Evolutionary conservation across 352 stramenopile genomes (phyloP), one percentile per base, ranked within the genome.

Genomic region (Globisporangium cystogenes): DNA sequence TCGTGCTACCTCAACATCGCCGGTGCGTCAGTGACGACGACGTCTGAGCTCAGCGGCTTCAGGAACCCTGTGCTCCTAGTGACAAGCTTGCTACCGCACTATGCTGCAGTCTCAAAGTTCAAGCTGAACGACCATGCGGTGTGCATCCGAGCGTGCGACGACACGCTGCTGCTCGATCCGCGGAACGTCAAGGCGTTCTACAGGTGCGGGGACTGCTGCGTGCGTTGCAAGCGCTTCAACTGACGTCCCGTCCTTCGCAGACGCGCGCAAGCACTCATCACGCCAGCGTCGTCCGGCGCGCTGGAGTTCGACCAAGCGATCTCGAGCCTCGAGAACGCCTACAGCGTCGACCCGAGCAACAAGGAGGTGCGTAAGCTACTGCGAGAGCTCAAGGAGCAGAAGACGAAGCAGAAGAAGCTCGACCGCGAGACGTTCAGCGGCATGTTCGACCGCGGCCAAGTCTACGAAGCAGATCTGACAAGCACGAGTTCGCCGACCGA

Each of bases 1-100:
- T 82, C 81, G 3, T 88, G 82, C 62, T 94, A 91, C 45, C 57
- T 90, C 31, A 94, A 94, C 51, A 83, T 94, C 47, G 81, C 81
- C 27, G 72, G 83, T 93, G 47, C 15, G 71, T 64, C 7, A 24
- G n/a, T n/a, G n/a, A n/a, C n/a, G n/a, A n/a, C n/a, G n/a, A n/a
- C n/a, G n/a, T n/a, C n/a, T n/a, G n/a, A n/a, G n/a, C n/a, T n/a
- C n/a, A n/a, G n/a, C n/a, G n/a, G n/a, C n/a, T n/a, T n/a, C n/a
- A n/a, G n/a, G n/a, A n/a, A n/a, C n/a, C n/a, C n/a, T n/a, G n/a
- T n/a, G n/a, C n/a, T n/a, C n/a, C n/a, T n/a, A n/a, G n/a, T n/a
- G n/a, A n/a, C n/a, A n/a, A n/a, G 16, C 35, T 43, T 8, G 27
- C 5, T 29, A 16, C 7, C 16, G 41, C 6, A 12, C 11, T 35